A percentile compares a stretch with the other conserved stretches of the same genome.
Conservation (phyloP, 2,329 filamentous ascomycete species). For the Aspergillus sp. region DNA sequence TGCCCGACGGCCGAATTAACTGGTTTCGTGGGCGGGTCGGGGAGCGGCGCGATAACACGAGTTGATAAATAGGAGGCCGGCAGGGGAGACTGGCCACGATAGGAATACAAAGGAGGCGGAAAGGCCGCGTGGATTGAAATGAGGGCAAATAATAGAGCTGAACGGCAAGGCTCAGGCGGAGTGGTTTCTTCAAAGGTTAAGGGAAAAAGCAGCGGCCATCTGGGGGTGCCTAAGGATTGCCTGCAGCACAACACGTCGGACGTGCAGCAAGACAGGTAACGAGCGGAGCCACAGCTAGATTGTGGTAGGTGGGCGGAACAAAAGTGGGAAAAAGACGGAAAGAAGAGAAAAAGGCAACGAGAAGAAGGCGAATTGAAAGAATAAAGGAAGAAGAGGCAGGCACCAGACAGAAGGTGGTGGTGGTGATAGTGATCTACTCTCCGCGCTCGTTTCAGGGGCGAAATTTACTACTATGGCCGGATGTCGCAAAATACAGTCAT, state of each 20-base stretch:
- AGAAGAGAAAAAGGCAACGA: constrained; percentile 1
- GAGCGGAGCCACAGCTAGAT: constrained; percentile 9
- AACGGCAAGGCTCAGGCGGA: constrained; percentile 7
- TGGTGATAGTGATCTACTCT: constrained; percentile 25
- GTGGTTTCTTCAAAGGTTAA: constrained; percentile 6
- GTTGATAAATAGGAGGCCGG: not conserved
- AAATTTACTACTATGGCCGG: constrained; percentile 12
- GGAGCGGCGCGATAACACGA: not conserved
- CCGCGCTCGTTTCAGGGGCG: constrained; percentile 25
- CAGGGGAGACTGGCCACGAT: not conserved
- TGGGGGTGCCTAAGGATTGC: constrained; percentile 21
- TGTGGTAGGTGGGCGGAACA: not conserved
- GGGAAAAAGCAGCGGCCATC: constrained; percentile 14
- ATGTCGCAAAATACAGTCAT: constrained; percentile 16
- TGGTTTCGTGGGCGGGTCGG: constrained; percentile 1
- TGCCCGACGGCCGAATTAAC: constrained; percentile 12
- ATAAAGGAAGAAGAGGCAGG: constrained; percentile 8
- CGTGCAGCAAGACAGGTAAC: constrained; percentile 19
- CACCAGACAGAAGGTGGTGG: constrained; percentile 3
- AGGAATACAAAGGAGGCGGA: not conserved
- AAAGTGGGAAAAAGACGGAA: not conserved
- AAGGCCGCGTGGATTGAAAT: not conserved
- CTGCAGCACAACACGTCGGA: constrained; percentile 25
- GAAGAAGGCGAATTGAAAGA: not conserved
- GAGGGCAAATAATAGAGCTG: constrained; percentile 4